A percentile compares a stretch with the other conserved stretches of the same genome.
Evolutionary conservation across 1,139 yeast genomes (phyloP).

Genomic region (Waltiozyma sp.): DNA sequence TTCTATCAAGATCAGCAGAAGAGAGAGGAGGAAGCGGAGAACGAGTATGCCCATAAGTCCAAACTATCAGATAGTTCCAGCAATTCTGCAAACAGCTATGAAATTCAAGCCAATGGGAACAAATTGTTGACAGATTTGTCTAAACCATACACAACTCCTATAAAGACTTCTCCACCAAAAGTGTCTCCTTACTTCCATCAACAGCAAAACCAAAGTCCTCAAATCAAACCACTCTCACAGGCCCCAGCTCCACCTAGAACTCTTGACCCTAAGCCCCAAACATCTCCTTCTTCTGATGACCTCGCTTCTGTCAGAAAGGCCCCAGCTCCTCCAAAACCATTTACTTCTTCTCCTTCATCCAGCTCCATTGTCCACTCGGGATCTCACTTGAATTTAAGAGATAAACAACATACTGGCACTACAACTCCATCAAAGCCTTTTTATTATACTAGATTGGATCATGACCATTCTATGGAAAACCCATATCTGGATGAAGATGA

Average conservation of each 20-base stretch:
- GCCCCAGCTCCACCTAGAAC: slow-evolving; percentile 4
- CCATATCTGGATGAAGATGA: slow-evolving; percentile 13
- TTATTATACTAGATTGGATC: slow-evolving; percentile 1
- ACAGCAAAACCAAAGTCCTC: background rate
- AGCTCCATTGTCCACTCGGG: slow-evolving; percentile 11
- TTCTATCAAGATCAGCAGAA: slow-evolving; percentile 45
- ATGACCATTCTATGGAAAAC: slow-evolving; percentile 14
- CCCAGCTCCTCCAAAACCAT: slow-evolving; percentile 31
- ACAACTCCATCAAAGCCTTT: slow-evolving; percentile 2
- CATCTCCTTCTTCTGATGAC: slow-evolving; percentile 3
- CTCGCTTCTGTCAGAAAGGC: slow-evolving; percentile 36
- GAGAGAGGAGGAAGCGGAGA: slow-evolving; percentile 32
- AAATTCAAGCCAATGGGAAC: slow-evolving; percentile 5
- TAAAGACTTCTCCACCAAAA: slow-evolving; percentile 15
- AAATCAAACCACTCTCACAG: slow-evolving; percentile 1
- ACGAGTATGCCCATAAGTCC: slow-evolving; percentile 9
- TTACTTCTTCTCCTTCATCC: slow-evolving; percentile 1
- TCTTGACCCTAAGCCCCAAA: slow-evolving; percentile 2
- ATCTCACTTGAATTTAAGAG: slow-evolving; percentile 11
- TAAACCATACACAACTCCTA: slow-evolving; percentile 18
- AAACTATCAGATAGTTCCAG: slow-evolving; percentile 15
- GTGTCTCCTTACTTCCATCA: slow-evolving; percentile 17
- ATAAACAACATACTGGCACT: slow-evolving; percentile 3
- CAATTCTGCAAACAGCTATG: slow-evolving; percentile 10
- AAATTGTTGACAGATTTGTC: slow-evolving; percentile 16